Evolutionary conservation across 208 protist genomes (phyloP), one percentile per base, ranked within the genome.

Genomic region (Trypanosoma cruzi): DNA sequence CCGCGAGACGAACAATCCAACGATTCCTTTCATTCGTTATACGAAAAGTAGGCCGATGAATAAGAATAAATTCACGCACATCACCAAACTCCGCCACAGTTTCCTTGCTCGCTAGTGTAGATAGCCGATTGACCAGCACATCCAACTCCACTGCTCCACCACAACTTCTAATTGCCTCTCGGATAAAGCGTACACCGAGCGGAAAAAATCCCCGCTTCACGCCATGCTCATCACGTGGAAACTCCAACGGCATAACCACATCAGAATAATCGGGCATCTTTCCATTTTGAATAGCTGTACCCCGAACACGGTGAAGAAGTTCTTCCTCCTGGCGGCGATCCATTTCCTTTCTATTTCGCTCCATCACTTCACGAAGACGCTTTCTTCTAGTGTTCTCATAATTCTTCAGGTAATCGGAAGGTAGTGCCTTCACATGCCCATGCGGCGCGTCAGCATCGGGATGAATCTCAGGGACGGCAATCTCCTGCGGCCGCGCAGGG

Each of bases 181-280:
- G 84, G n/a, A 97, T 81, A 57, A 97, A 97, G 32, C 87, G 89
- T 36, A 97, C 93, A 54, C 93, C 93, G 28, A 90, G 69, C 1
- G 90, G 89, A 55, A 94, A 97, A 79, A 95, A 96, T 31, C 88
- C 91, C 8, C 85, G 80, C 69, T 91, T 86, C 28, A 97, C 93
- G 32, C 91, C 93, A 67, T 86, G 89, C 70, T 97, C 91, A 60
- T 97, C 93, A 36, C 93, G 85, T 0, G 93, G 93, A n/a, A 96
- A 74, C 54, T 95, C 90, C 24, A 84, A 46, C 4, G 93, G 93
- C 89, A 97, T 94, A 22, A 83, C 71, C 22, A 97, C 80, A 64
- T 97, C 92, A 0, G 88, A 88, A 65, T 83, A 94, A 60, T 92
- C 85, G 0, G 72, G 80, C 22, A 78, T 72, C 42, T 75, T 46